Conservation (phyloP, 495 filamentous ascomycete species). For the Penicillium chermesinum region DNA sequence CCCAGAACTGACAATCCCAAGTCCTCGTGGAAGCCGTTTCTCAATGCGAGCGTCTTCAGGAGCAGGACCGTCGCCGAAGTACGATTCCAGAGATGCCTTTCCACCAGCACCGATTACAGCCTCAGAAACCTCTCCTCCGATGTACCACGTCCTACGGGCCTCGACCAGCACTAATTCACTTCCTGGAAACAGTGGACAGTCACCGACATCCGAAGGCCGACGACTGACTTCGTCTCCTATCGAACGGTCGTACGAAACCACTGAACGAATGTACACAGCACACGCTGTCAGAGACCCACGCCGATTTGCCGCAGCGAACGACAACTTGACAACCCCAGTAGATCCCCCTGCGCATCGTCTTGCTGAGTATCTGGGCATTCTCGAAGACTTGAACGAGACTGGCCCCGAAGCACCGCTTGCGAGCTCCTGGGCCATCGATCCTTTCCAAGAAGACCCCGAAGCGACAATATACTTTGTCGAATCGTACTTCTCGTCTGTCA, state of each 20-base stretch:
- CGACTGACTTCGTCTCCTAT: slow-evolving; percentile 26
- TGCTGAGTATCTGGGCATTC: slow-evolving; percentile 31
- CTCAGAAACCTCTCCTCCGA: slow-evolving; percentile 31
- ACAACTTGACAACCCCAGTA: slow-evolving; percentile 7
- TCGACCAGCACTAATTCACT: slow-evolving; percentile 34
- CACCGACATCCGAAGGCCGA: slow-evolving; percentile 32
- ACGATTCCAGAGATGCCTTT: slow-evolving; percentile 22
- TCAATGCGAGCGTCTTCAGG: slow-evolving; percentile 24
- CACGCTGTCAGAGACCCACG: slow-evolving; percentile 15
- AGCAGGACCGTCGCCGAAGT: slow-evolving; percentile 14
- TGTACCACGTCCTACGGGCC: slow-evolving; percentile 32
- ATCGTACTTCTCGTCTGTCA: slow-evolving; percentile 50
- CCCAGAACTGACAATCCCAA: slow-evolving; percentile 14
- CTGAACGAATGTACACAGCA: slow-evolving; percentile 22
- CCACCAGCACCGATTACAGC: slow-evolving; percentile 11
- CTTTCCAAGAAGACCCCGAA: slow-evolving; percentile 51
- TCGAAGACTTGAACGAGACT: slow-evolving; percentile 30
- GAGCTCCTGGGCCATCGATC: slow-evolving; percentile 59
- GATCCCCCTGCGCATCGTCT: slow-evolving; percentile 13
- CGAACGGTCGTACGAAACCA: slow-evolving; percentile 23
- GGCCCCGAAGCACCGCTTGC: slow-evolving; percentile 43
- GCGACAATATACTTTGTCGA: slow-evolving; percentile 47
- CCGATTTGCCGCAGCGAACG: slow-evolving; percentile 13
- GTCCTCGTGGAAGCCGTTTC: slow-evolving; percentile 37
- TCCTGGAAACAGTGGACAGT: slow-evolving; percentile 31